Conservation (phyloP, 257 asterid species). For the Solanum dulcamara region DNA sequence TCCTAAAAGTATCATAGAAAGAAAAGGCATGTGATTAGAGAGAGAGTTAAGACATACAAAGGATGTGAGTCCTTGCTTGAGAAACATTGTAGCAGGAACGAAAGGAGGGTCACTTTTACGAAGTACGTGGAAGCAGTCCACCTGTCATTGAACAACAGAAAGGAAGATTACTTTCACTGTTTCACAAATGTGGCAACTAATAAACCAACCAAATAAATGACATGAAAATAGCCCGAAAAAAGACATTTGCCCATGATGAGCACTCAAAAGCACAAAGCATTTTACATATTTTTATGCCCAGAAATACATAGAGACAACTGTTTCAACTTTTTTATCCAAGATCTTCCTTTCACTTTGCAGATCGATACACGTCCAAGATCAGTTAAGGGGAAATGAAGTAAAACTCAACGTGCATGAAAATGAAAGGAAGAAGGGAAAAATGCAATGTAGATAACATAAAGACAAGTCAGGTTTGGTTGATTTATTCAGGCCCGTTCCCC, state of each 20-base stretch:
- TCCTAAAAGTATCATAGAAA: background rate
- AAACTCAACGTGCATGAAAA: background rate
- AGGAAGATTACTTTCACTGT: background rate
- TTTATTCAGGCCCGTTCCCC: background rate
- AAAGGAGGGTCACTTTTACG: constrained; percentile 96
- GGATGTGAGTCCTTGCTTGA: constrained; percentile 83
- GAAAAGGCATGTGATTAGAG: background rate
- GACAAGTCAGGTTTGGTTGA: background rate
- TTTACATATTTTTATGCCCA: background rate
- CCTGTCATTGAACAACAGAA: constrained; percentile 37
- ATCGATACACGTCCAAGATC: background rate
- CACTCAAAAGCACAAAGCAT: background rate
- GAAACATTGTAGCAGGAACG: constrained; percentile 64
- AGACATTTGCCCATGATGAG: background rate
- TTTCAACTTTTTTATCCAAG: background rate
- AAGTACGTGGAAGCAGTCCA: constrained; percentile 87
- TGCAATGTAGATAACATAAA: background rate
- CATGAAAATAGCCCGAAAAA: background rate
- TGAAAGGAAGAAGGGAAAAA: background rate
- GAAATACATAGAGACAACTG: background rate
- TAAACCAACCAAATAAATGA: background rate
- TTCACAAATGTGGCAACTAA: background rate
- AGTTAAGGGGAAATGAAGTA: background rate
- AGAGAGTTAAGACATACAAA: constrained; percentile 43
- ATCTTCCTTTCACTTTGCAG: background rate